Evolutionary conservation across 352 stramenopile genomes (phyloP).

Genomic region (Pythium aristosporum): DNA sequence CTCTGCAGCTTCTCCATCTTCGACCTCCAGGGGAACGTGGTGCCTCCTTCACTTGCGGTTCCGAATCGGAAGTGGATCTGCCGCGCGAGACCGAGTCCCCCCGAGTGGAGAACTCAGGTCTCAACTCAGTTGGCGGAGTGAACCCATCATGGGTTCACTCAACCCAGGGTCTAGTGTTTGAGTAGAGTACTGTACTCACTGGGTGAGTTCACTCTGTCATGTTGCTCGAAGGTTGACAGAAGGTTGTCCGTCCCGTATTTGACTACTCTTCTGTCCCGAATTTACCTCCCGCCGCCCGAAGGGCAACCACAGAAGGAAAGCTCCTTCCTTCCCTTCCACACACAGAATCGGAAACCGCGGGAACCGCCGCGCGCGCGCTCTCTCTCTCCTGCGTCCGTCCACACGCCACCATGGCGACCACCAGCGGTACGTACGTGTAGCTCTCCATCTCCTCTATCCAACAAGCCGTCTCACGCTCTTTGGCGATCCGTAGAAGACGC

Average conservation of each 20-base stretch:
- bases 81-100: no score
- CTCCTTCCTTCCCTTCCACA: conserved; percentile 1
- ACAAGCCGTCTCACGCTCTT: conserved; percentile 7
- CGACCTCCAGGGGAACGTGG: no score
- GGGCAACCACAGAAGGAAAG: background rate
- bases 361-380: conserved; percentile 2
- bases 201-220: background rate
- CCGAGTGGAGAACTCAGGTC: no score
- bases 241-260: background rate
- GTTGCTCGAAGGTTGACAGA: background rate
- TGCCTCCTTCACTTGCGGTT: no score
- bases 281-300: background rate
- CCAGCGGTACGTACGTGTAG: conserved; percentile 20
- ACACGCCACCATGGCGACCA: conserved; percentile 18
- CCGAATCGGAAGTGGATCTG: no score
- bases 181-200: no score
- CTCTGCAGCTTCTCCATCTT: no score
- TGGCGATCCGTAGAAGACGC: conserved; percentile 31
- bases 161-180: no score
- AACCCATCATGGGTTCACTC: no score
- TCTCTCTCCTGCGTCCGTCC: background rate
- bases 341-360: background rate
- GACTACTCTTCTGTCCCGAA: background rate
- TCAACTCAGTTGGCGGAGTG: no score
- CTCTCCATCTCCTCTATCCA: background rate